Percentiles rank a stretch among this genome's conserved stretches.
phyloP scores from a whole-genome alignment of 345 rosid genomes.

The Melaleuca quinquenervia region DNA sequence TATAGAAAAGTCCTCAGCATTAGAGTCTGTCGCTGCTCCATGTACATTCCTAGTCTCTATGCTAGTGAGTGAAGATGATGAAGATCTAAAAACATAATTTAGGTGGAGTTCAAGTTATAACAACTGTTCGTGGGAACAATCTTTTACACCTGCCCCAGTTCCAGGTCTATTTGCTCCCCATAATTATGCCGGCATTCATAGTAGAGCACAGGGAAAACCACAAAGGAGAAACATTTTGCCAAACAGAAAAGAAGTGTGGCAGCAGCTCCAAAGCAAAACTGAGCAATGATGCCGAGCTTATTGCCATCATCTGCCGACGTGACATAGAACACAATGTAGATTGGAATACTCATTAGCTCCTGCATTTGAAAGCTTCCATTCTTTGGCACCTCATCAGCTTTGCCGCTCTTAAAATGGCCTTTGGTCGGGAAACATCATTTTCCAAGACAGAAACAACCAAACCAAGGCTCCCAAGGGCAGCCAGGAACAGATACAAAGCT shows the following conservation, averaged over 20 bases:
- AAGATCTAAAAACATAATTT: background rate
- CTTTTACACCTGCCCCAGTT: background rate
- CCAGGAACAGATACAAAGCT: background rate
- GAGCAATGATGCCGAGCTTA: background rate
- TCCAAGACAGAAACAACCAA: constrained; percentile 1
- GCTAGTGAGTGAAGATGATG: background rate
- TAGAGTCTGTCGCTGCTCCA: background rate
- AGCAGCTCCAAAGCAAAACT: constrained; percentile 1
- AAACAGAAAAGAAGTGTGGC: background rate
- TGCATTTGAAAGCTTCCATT: background rate
- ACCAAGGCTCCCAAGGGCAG: background rate
- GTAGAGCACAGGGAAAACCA: constrained; percentile 3
- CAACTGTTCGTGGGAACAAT: background rate
- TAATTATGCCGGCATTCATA: background rate
- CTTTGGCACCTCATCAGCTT: background rate
- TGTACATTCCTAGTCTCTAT: background rate
- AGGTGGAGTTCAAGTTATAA: background rate
- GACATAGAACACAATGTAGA: constrained; percentile 1
- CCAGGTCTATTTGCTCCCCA: background rate
- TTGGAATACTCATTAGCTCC: background rate
- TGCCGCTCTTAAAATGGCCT: background rate
- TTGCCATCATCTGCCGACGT: constrained; percentile 1
- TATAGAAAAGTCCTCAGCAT: background rate
- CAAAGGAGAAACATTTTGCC: background rate
- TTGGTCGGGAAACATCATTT: background rate